Conservation (phyloP, 257 asterid species). For the Thymus quinquecostatus region DNA sequence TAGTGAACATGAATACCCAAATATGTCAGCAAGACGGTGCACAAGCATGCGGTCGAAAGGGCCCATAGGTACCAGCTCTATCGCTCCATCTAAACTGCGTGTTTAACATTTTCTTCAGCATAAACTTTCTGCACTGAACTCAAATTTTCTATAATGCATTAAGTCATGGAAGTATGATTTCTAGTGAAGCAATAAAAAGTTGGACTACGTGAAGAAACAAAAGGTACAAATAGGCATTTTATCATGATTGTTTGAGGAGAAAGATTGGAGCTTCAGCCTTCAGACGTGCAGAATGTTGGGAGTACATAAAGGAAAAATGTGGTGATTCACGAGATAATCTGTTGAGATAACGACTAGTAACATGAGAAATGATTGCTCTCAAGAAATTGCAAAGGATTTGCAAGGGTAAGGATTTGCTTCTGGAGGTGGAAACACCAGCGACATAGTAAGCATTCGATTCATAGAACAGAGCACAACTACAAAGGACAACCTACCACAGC, state of each 20-base stretch:
- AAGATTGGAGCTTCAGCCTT: too few species aligned
- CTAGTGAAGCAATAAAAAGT: not conserved
- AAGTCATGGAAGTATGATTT: slow-evolving; percentile 10
- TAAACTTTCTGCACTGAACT: slow-evolving; percentile 23
- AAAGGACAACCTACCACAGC: slow-evolving; percentile 4
- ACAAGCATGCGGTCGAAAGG: slow-evolving; percentile 76
- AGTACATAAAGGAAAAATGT: slow-evolving; percentile 10
- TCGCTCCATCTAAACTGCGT: slow-evolving; percentile 66
- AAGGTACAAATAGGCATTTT: too few species aligned
- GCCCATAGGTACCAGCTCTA: slow-evolving; percentile 85
- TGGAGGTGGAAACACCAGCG: not conserved
- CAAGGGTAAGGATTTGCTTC: slow-evolving; percentile 8
- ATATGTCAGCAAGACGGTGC: slow-evolving; percentile 94
- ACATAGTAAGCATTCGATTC: not conserved
- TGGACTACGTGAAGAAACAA: too few species aligned
- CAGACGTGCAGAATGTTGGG: not conserved
- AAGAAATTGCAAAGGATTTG: not conserved
- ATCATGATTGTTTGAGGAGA: too few species aligned
- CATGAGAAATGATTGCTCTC: slow-evolving; percentile 16
- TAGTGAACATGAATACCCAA: slow-evolving; percentile 57
- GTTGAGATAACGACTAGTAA: slow-evolving; percentile 10
- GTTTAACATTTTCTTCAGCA: slow-evolving; percentile 25
- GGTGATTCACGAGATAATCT: slow-evolving; percentile 16
- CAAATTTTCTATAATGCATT: not conserved
- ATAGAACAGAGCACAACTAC: slow-evolving; percentile 6